phyloP scores from a whole-genome alignment of 2,329 filamentous ascomycete genomes.

The Ceratocystiopsis minuta region DNA sequence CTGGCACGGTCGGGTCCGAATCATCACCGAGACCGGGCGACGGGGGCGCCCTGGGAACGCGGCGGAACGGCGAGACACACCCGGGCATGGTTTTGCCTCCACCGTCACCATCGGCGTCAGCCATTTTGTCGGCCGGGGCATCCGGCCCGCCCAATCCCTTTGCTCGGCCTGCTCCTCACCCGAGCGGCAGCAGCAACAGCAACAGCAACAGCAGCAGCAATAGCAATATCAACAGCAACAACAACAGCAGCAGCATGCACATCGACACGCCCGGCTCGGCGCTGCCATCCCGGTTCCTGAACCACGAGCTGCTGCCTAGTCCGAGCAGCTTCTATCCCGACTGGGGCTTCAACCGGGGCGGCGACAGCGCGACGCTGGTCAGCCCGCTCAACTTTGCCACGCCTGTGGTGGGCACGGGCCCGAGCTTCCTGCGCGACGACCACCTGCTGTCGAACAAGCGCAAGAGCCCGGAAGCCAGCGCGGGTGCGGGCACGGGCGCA shows the following conservation, averaged over 20 bases:
- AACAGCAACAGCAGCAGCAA: constrained; percentile 35
- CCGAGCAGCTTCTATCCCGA: constrained; percentile 86
- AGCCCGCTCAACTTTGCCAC: constrained; percentile 89
- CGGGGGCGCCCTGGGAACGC: constrained; percentile 34
- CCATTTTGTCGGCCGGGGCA: constrained; percentile 76
- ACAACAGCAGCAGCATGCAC: constrained; percentile 28
- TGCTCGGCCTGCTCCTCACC: constrained; percentile 65
- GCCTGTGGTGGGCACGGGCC: constrained; percentile 45
- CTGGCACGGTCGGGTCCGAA: constrained; percentile 53
- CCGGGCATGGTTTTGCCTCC: constrained; percentile 68
- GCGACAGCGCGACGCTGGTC: constrained; percentile 70
- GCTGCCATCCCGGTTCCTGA: constrained; percentile 78
- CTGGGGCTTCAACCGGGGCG: constrained; percentile 55
- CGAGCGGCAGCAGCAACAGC: constrained; percentile 16
- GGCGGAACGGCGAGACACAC: constrained; percentile 16
- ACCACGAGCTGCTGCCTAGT: constrained; percentile 71
- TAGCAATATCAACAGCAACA: constrained; percentile 10
- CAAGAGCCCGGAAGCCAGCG: constrained; percentile 36
- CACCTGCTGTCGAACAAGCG: constrained; percentile 24
- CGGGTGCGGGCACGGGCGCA: constrained; percentile 6
- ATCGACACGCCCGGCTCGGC: constrained; percentile 84
- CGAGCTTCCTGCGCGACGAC: constrained; percentile 45
- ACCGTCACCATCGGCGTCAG: constrained; percentile 74
- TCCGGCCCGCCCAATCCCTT: constrained; percentile 91
- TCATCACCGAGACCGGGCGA: constrained; percentile 32